A percentile compares a stretch with the other conserved stretches of the same genome.
Conservation (phyloP, 768 basidiomycete genomes). For the Calvatia gigantea region DNA sequence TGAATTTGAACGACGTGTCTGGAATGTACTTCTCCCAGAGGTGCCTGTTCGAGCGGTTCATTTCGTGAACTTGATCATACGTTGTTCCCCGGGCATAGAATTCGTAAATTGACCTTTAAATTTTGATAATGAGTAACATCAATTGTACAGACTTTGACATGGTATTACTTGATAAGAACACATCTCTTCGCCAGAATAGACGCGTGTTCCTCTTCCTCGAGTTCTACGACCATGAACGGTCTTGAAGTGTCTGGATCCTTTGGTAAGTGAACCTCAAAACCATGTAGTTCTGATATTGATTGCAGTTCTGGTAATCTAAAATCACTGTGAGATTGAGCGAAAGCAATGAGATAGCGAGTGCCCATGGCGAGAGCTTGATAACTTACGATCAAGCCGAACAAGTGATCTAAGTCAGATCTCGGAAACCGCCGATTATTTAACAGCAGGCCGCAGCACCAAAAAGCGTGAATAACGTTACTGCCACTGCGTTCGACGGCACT, state of each 20-base stretch:
- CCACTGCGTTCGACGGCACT: not conserved
- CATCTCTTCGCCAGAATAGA: conserved; percentile 70
- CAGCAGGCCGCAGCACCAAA: not conserved
- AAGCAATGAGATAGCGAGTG: conserved; percentile 54
- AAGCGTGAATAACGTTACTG: too few relatives aligned
- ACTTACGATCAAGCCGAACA: not conserved
- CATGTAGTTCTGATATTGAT: conserved; percentile 73
- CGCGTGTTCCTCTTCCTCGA: conserved; percentile 74
- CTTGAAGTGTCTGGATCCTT: conserved; percentile 41
- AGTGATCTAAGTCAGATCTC: not conserved
- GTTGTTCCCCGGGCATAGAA: conserved; percentile 68
- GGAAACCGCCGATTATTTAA: conserved; percentile 7
- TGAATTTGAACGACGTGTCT: conserved; percentile 78
- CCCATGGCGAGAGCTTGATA: conserved; percentile 20
- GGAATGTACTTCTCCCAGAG: conserved; percentile 59
- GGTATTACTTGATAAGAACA: conserved; percentile 72
- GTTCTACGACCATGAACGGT: conserved; percentile 71
- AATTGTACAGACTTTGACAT: conserved; percentile 1
- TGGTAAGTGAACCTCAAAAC: conserved; percentile 56
- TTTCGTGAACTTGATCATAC: conserved; percentile 69
- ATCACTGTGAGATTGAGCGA: conserved; percentile 78
- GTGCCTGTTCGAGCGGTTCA: conserved; percentile 36
- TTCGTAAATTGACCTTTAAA: conserved; percentile 67
- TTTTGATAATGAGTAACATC: conserved; percentile 1
- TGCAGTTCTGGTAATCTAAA: conserved; percentile 82